phyloP scores from a whole-genome alignment of 2,329 filamentous ascomycete genomes.

The Pseudopithomyces maydicus region DNA sequence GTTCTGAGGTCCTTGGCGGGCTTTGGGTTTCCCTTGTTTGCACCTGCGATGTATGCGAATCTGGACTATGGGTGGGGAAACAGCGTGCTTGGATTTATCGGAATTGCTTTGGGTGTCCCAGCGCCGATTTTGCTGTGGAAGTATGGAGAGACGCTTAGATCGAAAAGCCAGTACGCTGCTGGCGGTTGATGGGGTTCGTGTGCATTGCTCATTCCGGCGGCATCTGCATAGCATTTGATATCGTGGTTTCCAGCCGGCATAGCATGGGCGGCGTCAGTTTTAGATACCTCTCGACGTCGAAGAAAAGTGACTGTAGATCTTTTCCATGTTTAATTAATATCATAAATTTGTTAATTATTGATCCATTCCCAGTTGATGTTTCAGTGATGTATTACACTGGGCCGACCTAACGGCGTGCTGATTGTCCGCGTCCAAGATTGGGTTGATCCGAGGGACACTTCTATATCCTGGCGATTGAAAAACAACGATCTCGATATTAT shows the following conservation, averaged over 20 bases:
- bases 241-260: not conserved
- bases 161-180: constrained; percentile 56
- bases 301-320: too few species aligned
- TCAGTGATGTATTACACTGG: too few species aligned
- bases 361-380: too few species aligned
- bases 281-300: not conserved
- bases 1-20: constrained; percentile 51
- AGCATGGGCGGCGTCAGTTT: not conserved
- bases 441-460: too few species aligned
- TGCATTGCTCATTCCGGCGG: not conserved
- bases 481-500: too few species aligned
- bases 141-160: constrained; percentile 54
- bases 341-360: too few species aligned
- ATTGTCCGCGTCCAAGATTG: too few species aligned
- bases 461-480: too few species aligned
- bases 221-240: too few species aligned
- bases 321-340: too few species aligned
- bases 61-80: constrained; percentile 52
- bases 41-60: constrained; percentile 46
- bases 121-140: constrained; percentile 59
- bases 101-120: constrained; percentile 47
- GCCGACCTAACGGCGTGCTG: too few species aligned
- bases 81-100: constrained; percentile 45
- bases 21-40: constrained; percentile 52
- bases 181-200: constrained; percentile 24